phyloP scores from a whole-genome alignment of 2,329 filamentous ascomycete species.

The Blastomyces gilchristii region DNA sequence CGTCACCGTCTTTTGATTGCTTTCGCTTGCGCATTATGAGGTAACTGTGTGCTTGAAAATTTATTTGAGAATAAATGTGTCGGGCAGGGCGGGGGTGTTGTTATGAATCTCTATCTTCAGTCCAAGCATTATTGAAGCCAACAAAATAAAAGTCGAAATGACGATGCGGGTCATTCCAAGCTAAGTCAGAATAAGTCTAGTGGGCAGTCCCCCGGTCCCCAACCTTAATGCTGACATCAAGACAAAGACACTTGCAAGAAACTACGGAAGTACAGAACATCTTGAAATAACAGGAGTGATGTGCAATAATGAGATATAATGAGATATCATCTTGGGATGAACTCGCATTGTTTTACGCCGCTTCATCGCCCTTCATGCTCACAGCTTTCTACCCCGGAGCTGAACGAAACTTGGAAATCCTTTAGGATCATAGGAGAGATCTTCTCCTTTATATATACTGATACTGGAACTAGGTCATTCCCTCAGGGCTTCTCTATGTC shows the following conservation, averaged over 20 bases:
- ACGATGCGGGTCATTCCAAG: not conserved
- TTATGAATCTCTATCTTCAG: not conserved
- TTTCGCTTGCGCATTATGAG: slow-evolving; percentile 44
- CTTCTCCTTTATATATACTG: no score
- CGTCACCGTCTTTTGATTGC: slow-evolving; percentile 38
- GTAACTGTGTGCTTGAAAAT: not conserved
- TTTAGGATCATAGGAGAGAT: no score
- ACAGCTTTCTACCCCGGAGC: no score
- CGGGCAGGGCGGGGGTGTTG: not conserved
- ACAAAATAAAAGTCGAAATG: not conserved
- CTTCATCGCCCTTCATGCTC: not conserved
- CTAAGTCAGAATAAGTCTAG: not conserved
- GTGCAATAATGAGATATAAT: not conserved
- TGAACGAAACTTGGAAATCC: no score
- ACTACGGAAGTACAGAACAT: no score
- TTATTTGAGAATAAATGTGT: not conserved
- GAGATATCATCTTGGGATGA: not conserved
- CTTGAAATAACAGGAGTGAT: no score
- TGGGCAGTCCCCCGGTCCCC: no score
- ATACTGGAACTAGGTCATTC: no score
- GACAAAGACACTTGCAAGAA: no score
- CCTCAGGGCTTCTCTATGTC: no score
- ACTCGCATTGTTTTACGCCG: not conserved
- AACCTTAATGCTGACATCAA: no score
- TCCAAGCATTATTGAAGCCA: not conserved